A percentile compares a stretch with the other conserved stretches of the same genome.
Evolutionary conservation across 2,329 filamentous ascomycete genomes (phyloP).

Genomic region (Talaromyces sp.): DNA sequence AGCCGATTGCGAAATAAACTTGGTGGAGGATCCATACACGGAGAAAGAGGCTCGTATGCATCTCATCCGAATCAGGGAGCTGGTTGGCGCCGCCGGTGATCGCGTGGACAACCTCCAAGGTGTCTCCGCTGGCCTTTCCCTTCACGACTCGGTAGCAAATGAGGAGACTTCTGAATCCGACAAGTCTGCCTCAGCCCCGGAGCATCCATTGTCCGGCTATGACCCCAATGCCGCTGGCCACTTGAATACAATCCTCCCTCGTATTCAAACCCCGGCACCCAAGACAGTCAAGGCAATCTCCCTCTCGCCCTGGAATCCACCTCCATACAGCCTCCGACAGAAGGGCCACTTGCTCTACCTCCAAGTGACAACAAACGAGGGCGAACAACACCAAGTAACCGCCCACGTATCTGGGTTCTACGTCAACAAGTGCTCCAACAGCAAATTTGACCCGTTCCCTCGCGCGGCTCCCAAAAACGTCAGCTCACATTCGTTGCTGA

Average conservation of each 20-base stretch:
- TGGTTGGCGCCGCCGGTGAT: constrained; percentile 88
- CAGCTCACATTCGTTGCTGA: constrained; percentile 79
- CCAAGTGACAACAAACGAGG: constrained; percentile 83
- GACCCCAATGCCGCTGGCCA: constrained; percentile 68
- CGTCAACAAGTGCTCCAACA: constrained; percentile 92
- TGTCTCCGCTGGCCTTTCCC: constrained; percentile 74
- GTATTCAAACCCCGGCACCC: constrained; percentile 62
- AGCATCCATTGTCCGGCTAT: constrained; percentile 64
- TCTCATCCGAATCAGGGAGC: constrained; percentile 80
- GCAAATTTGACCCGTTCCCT: constrained; percentile 89
- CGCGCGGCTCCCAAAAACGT: constrained; percentile 71
- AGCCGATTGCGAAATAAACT: constrained; percentile 68
- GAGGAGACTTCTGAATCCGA: constrained; percentile 34
- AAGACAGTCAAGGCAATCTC: constrained; percentile 89
- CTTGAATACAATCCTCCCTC: constrained; percentile 67
- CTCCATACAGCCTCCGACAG: constrained; percentile 83
- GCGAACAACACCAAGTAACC: constrained; percentile 91
- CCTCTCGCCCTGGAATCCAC: constrained; percentile 93
- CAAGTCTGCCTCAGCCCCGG: constrained; percentile 27
- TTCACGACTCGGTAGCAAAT: constrained; percentile 71
- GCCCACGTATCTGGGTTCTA: constrained; percentile 92
- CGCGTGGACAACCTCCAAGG: constrained; percentile 83
- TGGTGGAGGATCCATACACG: constrained; percentile 94
- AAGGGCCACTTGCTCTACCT: constrained; percentile 92
- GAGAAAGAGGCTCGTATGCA: constrained; percentile 98